Evolutionary conservation across 2,329 filamentous ascomycete species (phyloP).

Genomic region (Pestalotiopsis sp.): DNA sequence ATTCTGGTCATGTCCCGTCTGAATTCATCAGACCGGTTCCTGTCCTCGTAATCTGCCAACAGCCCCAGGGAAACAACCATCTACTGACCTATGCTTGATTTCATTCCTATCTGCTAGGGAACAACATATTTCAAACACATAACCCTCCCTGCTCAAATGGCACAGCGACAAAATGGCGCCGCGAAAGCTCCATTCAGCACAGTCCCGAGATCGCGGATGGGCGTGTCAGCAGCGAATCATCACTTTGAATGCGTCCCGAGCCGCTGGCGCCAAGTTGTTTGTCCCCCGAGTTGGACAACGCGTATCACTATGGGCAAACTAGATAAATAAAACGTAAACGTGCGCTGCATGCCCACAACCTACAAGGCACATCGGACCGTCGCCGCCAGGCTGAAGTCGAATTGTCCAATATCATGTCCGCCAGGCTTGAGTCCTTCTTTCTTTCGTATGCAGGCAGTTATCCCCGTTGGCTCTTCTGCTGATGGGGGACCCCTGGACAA

Average conservation of each 20-base stretch:
- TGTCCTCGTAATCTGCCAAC: background rate
- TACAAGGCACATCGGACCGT: background rate
- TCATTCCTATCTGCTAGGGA: background rate
- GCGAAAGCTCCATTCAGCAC: slow-evolving; percentile 2
- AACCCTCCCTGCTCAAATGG: background rate
- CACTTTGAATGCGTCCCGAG: slow-evolving; percentile 7
- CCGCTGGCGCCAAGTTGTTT: background rate
- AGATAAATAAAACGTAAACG: background rate
- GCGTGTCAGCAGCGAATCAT: background rate
- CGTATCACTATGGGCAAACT: background rate
- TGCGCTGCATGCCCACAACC: background rate
- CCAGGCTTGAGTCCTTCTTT: background rate
- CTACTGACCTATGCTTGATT: background rate
- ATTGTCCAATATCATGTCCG: background rate
- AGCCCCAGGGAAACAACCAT: background rate
- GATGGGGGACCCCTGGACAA: background rate
- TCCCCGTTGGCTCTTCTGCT: background rate
- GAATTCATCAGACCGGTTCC: background rate
- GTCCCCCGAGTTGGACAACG: background rate
- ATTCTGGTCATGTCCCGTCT: background rate
- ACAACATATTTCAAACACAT: background rate
- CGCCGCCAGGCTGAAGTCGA: background rate
- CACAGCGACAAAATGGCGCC: background rate
- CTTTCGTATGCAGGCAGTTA: background rate
- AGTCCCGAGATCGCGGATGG: slow-evolving; percentile 6